phyloP scores from a whole-genome alignment of 1,284 basidiomycete genomes.

The Lignosus rhinocerotis region DNA sequence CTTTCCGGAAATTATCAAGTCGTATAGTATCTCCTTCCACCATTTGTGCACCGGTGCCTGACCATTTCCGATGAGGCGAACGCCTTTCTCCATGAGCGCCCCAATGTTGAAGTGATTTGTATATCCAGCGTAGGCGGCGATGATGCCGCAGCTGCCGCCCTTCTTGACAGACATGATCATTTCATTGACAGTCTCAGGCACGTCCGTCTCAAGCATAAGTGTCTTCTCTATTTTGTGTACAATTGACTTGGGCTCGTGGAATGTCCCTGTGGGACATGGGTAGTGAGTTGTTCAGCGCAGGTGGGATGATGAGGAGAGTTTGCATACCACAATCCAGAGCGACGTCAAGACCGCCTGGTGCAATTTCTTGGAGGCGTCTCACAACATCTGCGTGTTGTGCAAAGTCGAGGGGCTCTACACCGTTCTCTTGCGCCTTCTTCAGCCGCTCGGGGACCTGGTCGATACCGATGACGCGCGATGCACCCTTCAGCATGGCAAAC shows the following conservation, averaged over 20 bases:
- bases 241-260: slow-evolving; percentile 69
- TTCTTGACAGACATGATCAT: slow-evolving; percentile 65
- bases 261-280: slow-evolving; percentile 46
- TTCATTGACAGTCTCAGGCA: slow-evolving; percentile 72
- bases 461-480: slow-evolving; percentile 72
- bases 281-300: neutral
- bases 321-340: slow-evolving; percentile 49
- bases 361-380: slow-evolving; percentile 60
- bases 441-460: slow-evolving; percentile 67
- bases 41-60: slow-evolving; percentile 76
- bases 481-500: slow-evolving; percentile 71
- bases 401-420: slow-evolving; percentile 69
- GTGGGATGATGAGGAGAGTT: neutral
- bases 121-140: slow-evolving; percentile 64
- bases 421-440: slow-evolving; percentile 40
- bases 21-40: slow-evolving; percentile 71
- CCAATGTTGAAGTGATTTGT: slow-evolving; percentile 75
- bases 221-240: slow-evolving; percentile 70
- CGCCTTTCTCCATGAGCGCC: slow-evolving; percentile 78
- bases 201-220: slow-evolving; percentile 77
- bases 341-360: slow-evolving; percentile 66
- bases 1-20: slow-evolving; percentile 64
- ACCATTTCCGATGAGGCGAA: slow-evolving; percentile 70
- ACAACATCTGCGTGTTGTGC: slow-evolving; percentile 55
- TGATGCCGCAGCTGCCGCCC: slow-evolving; percentile 63